Evolutionary conservation across 2,329 filamentous ascomycete species (phyloP).

Genomic region (Neofusicoccum ribis): DNA sequence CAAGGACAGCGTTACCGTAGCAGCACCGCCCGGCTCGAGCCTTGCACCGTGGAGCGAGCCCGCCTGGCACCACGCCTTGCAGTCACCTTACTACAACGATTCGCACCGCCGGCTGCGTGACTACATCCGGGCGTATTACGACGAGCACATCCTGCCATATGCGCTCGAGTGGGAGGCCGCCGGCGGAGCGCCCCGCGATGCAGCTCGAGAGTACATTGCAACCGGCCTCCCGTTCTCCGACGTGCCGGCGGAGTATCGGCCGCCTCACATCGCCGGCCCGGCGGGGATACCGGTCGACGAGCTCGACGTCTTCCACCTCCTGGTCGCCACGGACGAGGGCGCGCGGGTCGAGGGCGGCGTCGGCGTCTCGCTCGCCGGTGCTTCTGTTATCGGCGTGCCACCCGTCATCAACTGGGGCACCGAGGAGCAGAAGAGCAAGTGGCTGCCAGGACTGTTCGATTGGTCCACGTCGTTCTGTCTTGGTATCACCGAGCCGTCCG

Average conservation of each 20-base stretch:
- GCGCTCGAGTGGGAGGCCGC: conserved; percentile 64
- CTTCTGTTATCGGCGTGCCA: conserved; percentile 62
- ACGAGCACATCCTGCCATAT: conserved; percentile 58
- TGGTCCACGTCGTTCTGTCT: conserved; percentile 64
- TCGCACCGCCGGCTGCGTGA: conserved; percentile 61
- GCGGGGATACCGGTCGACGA: conserved; percentile 39
- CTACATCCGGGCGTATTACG: conserved; percentile 59
- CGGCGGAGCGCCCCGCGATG: conserved; percentile 51
- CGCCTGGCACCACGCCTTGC: conserved; percentile 49
- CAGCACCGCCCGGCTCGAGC: not conserved
- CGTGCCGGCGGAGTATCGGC: conserved; percentile 47
- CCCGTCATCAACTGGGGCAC: conserved; percentile 65
- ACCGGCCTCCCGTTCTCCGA: conserved; percentile 47
- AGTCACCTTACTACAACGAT: conserved; percentile 63
- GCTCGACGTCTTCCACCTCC: conserved; percentile 41
- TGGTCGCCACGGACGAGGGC: conserved; percentile 59
- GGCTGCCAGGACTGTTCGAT: conserved; percentile 59
- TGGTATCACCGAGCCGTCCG: conserved; percentile 65
- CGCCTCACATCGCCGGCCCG: conserved; percentile 38
- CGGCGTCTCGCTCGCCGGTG: conserved; percentile 59
- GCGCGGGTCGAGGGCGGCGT: conserved; percentile 60
- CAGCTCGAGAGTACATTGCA: conserved; percentile 37
- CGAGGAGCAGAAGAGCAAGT: conserved; percentile 58
- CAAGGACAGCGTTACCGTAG: not conserved
- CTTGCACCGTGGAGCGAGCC: conserved; percentile 45